Evolutionary conservation across 306 rosid species (phyloP), one percentile per base, ranked within the genome.

Genomic region (Trifolium subterraneum): DNA sequence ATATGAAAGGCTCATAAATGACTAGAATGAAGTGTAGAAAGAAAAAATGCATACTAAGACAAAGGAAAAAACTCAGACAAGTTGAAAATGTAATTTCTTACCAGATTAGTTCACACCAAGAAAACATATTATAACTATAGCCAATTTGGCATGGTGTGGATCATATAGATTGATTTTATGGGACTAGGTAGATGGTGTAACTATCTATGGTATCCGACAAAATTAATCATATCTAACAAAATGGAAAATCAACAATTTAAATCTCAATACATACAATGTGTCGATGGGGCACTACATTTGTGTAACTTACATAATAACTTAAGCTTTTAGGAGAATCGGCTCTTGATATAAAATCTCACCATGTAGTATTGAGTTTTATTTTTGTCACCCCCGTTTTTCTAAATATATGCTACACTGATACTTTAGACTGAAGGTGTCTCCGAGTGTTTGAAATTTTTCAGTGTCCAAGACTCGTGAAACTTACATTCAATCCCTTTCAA

Each of bases 41-140:
- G 66, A 22, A 56, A 51, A 51, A 60, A 56, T 54, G 29, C 60
- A 64, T 39, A 61, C 45, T 16, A 75, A 51, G 39, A 61, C 35
- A 12, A 70, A 51, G 23, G 23, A 62, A 78, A 16, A 13, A 4
- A 11, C 48, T 33, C 39, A 33, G 13, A 73, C 16, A 27, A 68
- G 52, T 68, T 36, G 48, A 41, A 67, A 38, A 50, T 51, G n/a
- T 20, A 74, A 69, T 45, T 31, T 61, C 45, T n/a, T 62, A 31
- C 25, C 16, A 62, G 25, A 62, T n/a, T 14, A n/a, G 45, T n/a
- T 6, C 25, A 14, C 20, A 33, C 7, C 18, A 29, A 7, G 20
- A 13, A 68, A 59, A 25, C 42, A 38, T 39, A 18, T 7, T 71
- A 71, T 48, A 56, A 79, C 23, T 29, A 64, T 19, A 29, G 16